These are phyloP conservation scores for Pontederia crassipes DNA, from an alignment of 176 grass and related monocot genomes.

Conservation along the genomic window DNA sequence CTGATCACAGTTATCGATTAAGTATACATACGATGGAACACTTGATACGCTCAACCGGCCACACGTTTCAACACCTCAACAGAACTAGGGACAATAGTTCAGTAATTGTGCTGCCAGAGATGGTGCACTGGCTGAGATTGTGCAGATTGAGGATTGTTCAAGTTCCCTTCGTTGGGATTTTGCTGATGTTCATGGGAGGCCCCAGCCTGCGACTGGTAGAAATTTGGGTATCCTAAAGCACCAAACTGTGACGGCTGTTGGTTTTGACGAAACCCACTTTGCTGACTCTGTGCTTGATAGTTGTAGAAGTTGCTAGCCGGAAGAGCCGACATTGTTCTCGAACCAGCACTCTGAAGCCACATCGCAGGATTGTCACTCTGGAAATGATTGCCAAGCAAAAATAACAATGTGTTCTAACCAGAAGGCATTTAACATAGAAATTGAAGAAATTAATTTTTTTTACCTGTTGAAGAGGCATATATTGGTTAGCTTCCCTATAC, in stretches of 20 bases:
- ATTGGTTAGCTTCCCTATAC: constrained; percentile 76
- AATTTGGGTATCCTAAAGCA: constrained; percentile 38
- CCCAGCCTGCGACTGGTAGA: constrained; percentile 41
- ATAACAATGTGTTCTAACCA: background rate
- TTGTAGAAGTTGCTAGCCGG: constrained; percentile 52
- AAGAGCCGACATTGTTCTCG: constrained; percentile 59
- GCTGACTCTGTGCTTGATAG: constrained; percentile 76
- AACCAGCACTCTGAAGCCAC: constrained; percentile 80
- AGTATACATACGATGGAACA: background rate
- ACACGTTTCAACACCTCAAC: background rate
- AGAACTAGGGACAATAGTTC: constrained; percentile 10
- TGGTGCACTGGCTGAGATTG: constrained; percentile 29
- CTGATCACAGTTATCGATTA: background rate
- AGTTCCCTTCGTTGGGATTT: constrained; percentile 46
- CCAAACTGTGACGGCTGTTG: constrained; percentile 71
- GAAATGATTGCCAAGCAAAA: background rate
- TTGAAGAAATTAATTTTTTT: background rate
- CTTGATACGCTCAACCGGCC: background rate
- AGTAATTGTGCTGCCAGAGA: constrained; percentile 86
- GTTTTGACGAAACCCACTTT: constrained; percentile 51
- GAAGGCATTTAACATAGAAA: background rate
- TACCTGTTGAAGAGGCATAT: constrained; percentile 94
- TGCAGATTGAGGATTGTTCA: constrained; percentile 41
- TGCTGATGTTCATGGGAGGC: constrained; percentile 56
- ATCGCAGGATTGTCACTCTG: constrained; percentile 76